Evolutionary conservation across 2,329 filamentous ascomycete genomes (phyloP).

Genomic region (Ilyonectria destructans): DNA sequence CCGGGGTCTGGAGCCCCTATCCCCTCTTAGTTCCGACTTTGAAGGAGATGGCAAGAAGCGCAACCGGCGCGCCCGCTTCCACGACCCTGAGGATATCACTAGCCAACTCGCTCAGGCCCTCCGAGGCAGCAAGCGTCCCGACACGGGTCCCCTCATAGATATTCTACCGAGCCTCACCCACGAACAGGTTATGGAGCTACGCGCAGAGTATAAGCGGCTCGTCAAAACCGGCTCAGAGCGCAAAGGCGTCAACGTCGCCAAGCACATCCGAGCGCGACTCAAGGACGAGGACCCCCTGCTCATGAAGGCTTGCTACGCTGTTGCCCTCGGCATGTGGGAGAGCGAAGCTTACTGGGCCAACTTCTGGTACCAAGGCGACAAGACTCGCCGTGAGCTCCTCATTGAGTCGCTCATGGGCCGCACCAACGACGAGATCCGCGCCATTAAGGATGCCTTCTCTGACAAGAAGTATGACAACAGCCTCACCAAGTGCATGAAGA

Average conservation of each 20-base stretch:
- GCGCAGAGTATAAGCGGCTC: constrained; percentile 91
- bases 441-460: constrained; percentile 90
- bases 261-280: constrained; percentile 84
- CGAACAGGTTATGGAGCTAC: constrained; percentile 89
- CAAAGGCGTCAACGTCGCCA: constrained; percentile 87
- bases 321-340: constrained; percentile 91
- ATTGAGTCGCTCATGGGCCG: constrained; percentile 95
- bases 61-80: constrained; percentile 80
- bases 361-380: constrained; percentile 95
- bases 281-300: constrained; percentile 83
- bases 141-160: constrained; percentile 82
- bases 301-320: constrained; percentile 93
- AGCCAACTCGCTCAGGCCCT: constrained; percentile 83
- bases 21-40: constrained; percentile 67
- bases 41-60: constrained; percentile 62
- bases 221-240: constrained; percentile 83
- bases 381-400: constrained; percentile 87
- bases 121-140: constrained; percentile 75
- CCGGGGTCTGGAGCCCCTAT: constrained; percentile 65
- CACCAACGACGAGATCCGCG: constrained; percentile 86
- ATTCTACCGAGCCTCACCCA: constrained; percentile 89
- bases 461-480: constrained; percentile 94
- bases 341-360: constrained; percentile 98
- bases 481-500: constrained; percentile 88
- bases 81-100: constrained; percentile 87